These are phyloP conservation scores for Microstegium vimineum DNA, from an alignment of 176 grass and related monocot species.

Conservation along the genomic window DNA sequence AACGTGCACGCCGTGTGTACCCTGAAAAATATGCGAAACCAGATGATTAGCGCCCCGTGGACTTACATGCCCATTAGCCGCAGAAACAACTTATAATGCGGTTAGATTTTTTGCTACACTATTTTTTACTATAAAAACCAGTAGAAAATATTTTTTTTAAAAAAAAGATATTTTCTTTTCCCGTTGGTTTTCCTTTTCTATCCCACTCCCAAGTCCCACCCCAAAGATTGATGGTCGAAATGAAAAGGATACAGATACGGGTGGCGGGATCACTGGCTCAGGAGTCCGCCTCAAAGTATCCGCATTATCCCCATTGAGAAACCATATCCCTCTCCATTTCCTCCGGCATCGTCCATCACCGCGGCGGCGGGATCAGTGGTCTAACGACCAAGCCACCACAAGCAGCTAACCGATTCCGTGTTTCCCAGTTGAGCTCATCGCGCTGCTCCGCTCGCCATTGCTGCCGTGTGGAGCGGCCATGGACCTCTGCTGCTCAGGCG, in stretches of 20 bases:
- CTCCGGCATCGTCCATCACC: not conserved
- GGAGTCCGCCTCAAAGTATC: not conserved
- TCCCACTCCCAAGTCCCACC: too few relatives aligned
- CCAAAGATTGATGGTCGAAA: not conserved
- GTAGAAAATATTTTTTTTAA: too few relatives aligned
- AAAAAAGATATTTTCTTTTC: too few relatives aligned
- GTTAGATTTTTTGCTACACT: too few relatives aligned
- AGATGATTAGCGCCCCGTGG: too few relatives aligned
- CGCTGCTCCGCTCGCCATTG: not conserved
- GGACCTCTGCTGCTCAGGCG: slow-evolving; percentile 52
- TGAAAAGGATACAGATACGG: too few relatives aligned
- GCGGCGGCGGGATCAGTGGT: not conserved
- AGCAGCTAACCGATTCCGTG: not conserved
- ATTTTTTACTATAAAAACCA: too few relatives aligned
- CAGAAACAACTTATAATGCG: too few relatives aligned
- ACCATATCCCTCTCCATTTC: not conserved
- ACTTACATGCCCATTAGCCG: too few relatives aligned
- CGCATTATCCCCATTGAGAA: not conserved
- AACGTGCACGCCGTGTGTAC: too few relatives aligned
- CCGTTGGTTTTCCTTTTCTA: not conserved
- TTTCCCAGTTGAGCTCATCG: not conserved
- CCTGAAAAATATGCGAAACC: too few relatives aligned
- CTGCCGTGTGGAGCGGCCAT: slow-evolving; percentile 11
- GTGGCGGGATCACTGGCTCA: not conserved
- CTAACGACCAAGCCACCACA: not conserved